Conservation (phyloP, 176 grass and related monocot genomes). For the Typha latifolia region DNA sequence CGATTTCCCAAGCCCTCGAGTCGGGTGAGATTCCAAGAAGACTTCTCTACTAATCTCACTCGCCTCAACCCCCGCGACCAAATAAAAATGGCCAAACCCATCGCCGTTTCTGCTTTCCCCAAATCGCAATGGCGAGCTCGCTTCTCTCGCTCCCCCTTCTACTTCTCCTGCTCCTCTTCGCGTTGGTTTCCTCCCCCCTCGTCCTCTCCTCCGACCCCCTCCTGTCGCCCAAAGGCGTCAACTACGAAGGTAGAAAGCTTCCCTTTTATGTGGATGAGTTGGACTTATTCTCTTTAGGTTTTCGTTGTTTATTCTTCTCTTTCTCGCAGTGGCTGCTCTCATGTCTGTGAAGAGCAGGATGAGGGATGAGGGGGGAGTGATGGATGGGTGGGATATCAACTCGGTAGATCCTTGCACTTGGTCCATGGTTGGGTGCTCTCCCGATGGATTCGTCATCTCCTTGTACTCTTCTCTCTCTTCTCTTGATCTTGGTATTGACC, state of each 20-base stretch:
- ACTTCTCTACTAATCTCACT: conserved; percentile 7
- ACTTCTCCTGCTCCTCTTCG: not conserved
- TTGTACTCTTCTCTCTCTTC: conserved; percentile 31
- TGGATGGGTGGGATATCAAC: conserved; percentile 82
- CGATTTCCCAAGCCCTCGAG: conserved; percentile 12
- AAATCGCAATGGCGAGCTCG: not conserved
- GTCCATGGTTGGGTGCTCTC: conserved; percentile 86
- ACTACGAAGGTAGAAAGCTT: conserved; percentile 64
- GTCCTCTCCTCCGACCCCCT: conserved; percentile 51
- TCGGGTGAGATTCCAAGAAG: conserved; percentile 22
- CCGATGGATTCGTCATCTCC: conserved; percentile 78
- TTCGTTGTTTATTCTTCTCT: not conserved
- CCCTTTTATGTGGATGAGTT: too few species aligned
- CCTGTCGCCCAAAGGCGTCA: conserved; percentile 92
- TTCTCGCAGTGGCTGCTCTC: conserved; percentile 76
- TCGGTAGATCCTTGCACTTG: conserved; percentile 98
- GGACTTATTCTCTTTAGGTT: not conserved
- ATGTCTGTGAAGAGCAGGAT: conserved; percentile 89
- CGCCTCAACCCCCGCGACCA: not conserved
- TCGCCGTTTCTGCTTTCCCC: not conserved
- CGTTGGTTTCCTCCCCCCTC: not conserved
- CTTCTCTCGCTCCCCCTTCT: conserved; percentile 4
- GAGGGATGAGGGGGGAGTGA: conserved; percentile 67
- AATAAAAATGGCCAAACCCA: not conserved
- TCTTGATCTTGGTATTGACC: not conserved